Evolutionary conservation across 306 rosid species (phyloP).

Genomic region (Medicago lupulina): DNA sequence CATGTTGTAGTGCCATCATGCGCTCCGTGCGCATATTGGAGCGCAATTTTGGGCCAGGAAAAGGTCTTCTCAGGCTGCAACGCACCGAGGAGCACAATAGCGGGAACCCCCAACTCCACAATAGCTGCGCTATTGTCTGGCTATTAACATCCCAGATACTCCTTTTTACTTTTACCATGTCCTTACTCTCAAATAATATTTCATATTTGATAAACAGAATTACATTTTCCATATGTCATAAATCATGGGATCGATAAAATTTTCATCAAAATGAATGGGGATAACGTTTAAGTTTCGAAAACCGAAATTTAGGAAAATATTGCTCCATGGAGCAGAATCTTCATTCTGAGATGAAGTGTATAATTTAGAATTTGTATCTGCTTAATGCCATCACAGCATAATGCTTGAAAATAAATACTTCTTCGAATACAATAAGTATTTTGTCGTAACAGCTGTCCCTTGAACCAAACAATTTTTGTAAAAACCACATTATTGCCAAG

Average conservation of each 20-base stretch:
- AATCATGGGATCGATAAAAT: slow-evolving; percentile 23
- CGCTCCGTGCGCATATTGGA: neutral
- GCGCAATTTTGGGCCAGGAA: neutral
- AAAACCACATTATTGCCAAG: slow-evolving; percentile 17
- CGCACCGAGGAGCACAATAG: neutral
- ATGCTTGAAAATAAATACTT: slow-evolving; percentile 16
- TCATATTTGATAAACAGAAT: neutral
- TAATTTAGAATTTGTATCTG: slow-evolving; percentile 9
- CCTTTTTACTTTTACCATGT: slow-evolving; percentile 24
- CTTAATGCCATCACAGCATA: slow-evolving; percentile 10
- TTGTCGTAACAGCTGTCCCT: slow-evolving; percentile 18
- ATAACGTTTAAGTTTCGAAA: slow-evolving; percentile 11
- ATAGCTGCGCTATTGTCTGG: neutral
- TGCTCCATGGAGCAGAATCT: neutral
- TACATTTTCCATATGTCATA: slow-evolving; percentile 26
- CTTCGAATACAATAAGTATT: slow-evolving; percentile 24
- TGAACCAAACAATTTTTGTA: slow-evolving; percentile 2
- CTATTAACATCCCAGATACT: neutral
- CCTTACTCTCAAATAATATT: slow-evolving; percentile 21
- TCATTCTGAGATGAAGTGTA: slow-evolving; percentile 24
- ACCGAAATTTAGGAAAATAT: slow-evolving; percentile 6
- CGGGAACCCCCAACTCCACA: neutral
- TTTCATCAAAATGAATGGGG: slow-evolving; percentile 20
- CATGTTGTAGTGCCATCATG: neutral
- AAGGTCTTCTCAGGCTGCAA: neutral